These are phyloP conservation scores for Pouteria glomerata DNA, from an alignment of 148 eudicot species.

Conservation along the genomic window DNA sequence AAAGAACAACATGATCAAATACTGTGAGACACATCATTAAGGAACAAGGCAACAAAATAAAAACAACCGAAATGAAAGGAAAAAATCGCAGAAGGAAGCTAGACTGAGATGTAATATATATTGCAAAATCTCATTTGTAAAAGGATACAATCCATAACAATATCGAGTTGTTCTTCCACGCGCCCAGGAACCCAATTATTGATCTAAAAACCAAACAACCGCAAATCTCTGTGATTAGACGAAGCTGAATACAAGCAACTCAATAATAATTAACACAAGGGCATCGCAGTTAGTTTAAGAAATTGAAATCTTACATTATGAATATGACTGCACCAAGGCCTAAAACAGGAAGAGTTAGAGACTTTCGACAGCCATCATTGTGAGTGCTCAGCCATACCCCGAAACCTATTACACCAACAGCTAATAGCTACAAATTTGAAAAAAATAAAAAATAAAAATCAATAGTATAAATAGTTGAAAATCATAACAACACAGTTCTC, in stretches of 20 bases:
- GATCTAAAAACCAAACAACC: conserved; percentile 50
- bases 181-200: conserved; percentile 82
- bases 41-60: conserved; percentile 19
- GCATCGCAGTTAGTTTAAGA: conserved; percentile 1
- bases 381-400: conserved; percentile 92
- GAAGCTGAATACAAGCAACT: neutral
- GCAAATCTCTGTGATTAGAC: neutral
- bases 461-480: neutral
- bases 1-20: conserved; percentile 66
- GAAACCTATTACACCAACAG: conserved; percentile 68
- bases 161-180: conserved; percentile 78
- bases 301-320: conserved; percentile 55
- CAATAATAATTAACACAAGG: neutral
- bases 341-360: conserved; percentile 89
- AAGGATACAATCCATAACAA: conserved; percentile 93
- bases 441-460: no score
- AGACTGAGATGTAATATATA: neutral
- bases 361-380: conserved; percentile 78
- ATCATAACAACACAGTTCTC: neutral
- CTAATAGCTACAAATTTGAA: conserved; percentile 56
- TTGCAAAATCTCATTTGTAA: neutral
- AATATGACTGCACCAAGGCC: conserved; percentile 82
- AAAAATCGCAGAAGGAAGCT: neutral
- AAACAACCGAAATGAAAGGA: neutral
- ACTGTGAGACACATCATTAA: conserved; percentile 42